Conservation (phyloP, 768 basidiomycete genomes). For the Chalciporus chontae region DNA sequence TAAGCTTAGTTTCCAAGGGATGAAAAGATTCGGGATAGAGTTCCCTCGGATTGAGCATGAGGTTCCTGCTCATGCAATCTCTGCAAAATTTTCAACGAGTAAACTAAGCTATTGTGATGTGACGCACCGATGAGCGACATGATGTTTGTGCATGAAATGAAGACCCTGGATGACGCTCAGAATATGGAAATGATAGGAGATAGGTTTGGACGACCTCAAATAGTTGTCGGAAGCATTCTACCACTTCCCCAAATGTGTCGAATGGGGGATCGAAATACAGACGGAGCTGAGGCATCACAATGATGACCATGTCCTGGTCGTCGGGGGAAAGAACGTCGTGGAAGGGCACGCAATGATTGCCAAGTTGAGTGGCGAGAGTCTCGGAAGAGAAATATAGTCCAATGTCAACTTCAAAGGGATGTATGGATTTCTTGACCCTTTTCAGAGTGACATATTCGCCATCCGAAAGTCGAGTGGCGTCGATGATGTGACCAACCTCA, state of each 20-base stretch:
- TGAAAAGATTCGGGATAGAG: constrained; percentile 30
- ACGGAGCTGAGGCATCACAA: constrained; percentile 36
- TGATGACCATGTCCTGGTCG: constrained; percentile 1
- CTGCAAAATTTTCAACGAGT: constrained; percentile 9
- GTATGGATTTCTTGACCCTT: constrained; percentile 1
- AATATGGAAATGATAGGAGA: not conserved
- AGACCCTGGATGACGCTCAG: constrained; percentile 14
- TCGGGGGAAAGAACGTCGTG: constrained; percentile 20
- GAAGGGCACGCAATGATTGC: constrained; percentile 36
- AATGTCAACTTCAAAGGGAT: constrained; percentile 31
- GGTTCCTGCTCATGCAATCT: constrained; percentile 27
- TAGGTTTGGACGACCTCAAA: constrained; percentile 24
- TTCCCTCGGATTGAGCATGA: constrained; percentile 30
- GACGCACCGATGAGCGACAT: constrained; percentile 14
- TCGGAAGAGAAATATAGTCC: constrained; percentile 18
- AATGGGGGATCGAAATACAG: constrained; percentile 22
- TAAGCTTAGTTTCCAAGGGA: constrained; percentile 11
- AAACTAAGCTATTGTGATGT: too few species aligned
- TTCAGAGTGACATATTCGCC: constrained; percentile 30
- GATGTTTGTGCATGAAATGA: constrained; percentile 25
- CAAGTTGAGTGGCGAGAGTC: not conserved
- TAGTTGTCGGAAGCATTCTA: constrained; percentile 32
- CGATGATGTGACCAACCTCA: constrained; percentile 13
- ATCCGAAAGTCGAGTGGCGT: constrained; percentile 27
- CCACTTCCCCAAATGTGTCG: constrained; percentile 30